Conservation (phyloP, 2,329 filamentous ascomycete genomes). For the Microdochium paspali region DNA sequence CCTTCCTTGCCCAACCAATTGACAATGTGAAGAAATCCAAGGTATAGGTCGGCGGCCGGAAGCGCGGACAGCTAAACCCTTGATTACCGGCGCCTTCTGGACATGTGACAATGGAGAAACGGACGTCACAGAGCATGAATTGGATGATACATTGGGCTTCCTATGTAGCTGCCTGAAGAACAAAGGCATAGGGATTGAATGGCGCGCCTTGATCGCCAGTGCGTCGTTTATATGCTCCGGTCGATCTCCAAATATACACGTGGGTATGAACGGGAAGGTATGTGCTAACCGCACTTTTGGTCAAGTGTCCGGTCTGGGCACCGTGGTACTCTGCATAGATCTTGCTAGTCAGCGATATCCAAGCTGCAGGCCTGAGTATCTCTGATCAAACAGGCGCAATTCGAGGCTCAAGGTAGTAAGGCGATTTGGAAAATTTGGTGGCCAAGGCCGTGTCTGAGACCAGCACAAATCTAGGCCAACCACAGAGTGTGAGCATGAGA, state of each 20-base stretch:
- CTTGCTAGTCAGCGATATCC: conserved; percentile 72
- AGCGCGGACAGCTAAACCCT: too few species aligned
- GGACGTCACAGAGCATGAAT: too few species aligned
- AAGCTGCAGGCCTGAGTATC: conserved; percentile 61
- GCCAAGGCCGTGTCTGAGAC: conserved; percentile 69
- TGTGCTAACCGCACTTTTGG: conserved; percentile 56
- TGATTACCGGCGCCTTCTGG: too few species aligned
- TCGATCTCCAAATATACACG: conserved; percentile 69
- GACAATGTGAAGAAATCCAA: too few species aligned
- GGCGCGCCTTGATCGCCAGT: too few species aligned
- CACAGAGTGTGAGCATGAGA: background rate
- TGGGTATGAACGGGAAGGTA: conserved; percentile 69
- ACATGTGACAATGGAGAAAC: too few species aligned
- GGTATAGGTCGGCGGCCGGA: too few species aligned
- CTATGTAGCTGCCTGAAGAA: too few species aligned
- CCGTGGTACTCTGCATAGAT: conserved; percentile 71
- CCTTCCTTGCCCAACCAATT: too few species aligned
- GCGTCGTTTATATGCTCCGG: too few species aligned
- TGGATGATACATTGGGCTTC: too few species aligned
- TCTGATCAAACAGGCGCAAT: conserved; percentile 69
- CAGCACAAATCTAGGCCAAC: conserved; percentile 58
- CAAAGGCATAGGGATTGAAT: too few species aligned
- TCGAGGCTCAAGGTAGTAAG: conserved; percentile 64
- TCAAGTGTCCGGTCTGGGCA: conserved; percentile 66
- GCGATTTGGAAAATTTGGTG: conserved; percentile 76